Evolutionary conservation across 305 asterid species (phyloP), one percentile per base, ranked within the genome.

Genomic region (Fraxinus dipetala): DNA sequence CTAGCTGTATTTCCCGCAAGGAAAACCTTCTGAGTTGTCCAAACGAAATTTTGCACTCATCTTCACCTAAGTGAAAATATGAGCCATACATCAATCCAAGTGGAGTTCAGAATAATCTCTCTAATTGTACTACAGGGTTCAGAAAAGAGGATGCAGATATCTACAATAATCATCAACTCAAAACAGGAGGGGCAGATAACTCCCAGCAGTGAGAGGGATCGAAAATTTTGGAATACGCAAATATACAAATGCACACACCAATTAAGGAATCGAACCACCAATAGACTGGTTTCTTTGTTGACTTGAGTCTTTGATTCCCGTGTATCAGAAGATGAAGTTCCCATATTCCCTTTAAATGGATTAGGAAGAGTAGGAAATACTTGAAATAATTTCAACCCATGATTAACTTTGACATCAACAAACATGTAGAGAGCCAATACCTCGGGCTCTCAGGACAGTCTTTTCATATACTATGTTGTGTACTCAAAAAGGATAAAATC

Each of bases 21-120:
- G 97, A 91, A 78, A 95, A 95, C 83, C 93, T 91, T 84, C 83
- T 86, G 48, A 95, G 87, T 81, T 95, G 98, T 67, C 94, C 98
- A 5, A 90, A 90, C 6, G 92, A 89, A 38, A 93, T 86, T 75
- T 88, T 88, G 16, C 92, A 65, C 24, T 93, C 98, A 65, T 90
- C 92, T 75, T 94, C 97, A 13, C 96, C 97, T 94, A 67, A 40
- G 2, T 9, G 4, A 54, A 56, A 75, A 31, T 20, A 80, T 14
- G 9, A 69, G 59, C 22, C 30, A 54, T 36, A 22, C 14, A 16
- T 32, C 11, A 72, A 34, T 18, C 10, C 11, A 6, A 59, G 11
- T 7, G 69, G 69, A 20, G 69, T 59, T 59, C 26, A 54, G 65
- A 54, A 16, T 6, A 54, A 54, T 54, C 24, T 54, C 65, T 54